A percentile compares a stretch with the other conserved stretches of the same genome.
Conservation (phyloP, 75 land plant genomes). For the Cunninghamia lanceolata region DNA sequence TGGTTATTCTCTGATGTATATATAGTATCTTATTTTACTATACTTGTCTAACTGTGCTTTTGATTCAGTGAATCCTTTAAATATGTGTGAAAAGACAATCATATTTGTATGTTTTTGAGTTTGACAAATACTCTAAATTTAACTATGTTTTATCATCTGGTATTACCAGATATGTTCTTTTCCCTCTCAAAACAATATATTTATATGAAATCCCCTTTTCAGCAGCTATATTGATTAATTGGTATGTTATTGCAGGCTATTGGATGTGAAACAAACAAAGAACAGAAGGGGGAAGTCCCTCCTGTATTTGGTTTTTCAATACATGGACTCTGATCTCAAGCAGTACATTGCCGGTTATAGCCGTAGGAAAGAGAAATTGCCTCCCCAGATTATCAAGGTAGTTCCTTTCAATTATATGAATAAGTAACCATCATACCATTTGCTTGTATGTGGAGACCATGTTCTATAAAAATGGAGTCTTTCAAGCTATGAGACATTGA, state of each 20-base stretch:
- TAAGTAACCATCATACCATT: background rate
- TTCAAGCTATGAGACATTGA: background rate
- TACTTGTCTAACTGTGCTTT: no score
- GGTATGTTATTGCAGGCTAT: slow-evolving; percentile 21
- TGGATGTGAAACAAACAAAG: slow-evolving; percentile 37
- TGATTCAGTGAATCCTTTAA: no score
- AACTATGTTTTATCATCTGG: no score
- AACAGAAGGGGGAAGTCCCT: slow-evolving; percentile 34
- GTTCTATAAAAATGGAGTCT: background rate
- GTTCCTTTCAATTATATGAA: background rate
- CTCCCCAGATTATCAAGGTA: slow-evolving; percentile 28
- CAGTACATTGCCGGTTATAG: slow-evolving; percentile 28
- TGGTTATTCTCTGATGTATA: no score
- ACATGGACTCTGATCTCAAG: slow-evolving; percentile 53
- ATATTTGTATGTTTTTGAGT: background rate
- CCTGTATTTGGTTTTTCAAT: slow-evolving; percentile 52
- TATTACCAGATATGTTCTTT: no score
- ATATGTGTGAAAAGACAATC: no score
- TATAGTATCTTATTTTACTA: no score
- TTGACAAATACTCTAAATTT: background rate
- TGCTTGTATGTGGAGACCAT: background rate
- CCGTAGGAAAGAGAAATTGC: slow-evolving; percentile 3
- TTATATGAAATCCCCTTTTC: background rate
- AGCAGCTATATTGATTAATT: background rate
- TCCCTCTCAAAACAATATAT: background rate